These are phyloP conservation scores for Murraya paniculata DNA, from an alignment of 345 rosid genomes.

Conservation along the genomic window DNA sequence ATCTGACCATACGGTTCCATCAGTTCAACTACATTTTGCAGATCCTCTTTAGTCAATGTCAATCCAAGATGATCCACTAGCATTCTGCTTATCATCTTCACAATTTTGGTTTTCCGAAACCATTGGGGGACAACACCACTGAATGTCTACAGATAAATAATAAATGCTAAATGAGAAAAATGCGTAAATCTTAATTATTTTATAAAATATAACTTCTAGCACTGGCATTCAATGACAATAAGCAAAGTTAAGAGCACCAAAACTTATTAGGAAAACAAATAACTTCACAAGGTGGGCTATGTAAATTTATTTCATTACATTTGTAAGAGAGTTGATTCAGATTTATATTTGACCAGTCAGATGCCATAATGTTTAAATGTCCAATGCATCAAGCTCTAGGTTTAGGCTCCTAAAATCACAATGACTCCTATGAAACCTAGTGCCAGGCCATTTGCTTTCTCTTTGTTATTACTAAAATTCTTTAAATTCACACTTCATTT, in stretches of 20 bases:
- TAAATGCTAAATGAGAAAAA: slow-evolving; percentile 7
- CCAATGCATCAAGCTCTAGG: background rate
- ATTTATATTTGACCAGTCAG: background rate
- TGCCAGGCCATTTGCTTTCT: background rate
- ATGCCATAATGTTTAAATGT: background rate
- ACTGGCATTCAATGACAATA: background rate
- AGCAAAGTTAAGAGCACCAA: background rate
- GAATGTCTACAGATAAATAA: slow-evolving; percentile 56
- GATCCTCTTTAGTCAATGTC: slow-evolving; percentile 69
- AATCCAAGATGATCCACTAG: slow-evolving; percentile 94
- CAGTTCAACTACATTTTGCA: slow-evolving; percentile 85
- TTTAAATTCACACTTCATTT: background rate
- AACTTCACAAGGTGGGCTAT: background rate
- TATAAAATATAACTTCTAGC: background rate
- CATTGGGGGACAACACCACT: slow-evolving; percentile 60
- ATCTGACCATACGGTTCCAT: slow-evolving; percentile 99
- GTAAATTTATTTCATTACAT: background rate
- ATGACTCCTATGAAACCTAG: background rate
- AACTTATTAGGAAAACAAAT: background rate
- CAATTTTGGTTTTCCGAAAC: slow-evolving; percentile 59
- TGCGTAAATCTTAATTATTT: background rate
- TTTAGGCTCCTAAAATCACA: background rate
- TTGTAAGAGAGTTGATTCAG: background rate
- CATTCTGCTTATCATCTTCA: slow-evolving; percentile 57
- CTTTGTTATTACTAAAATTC: background rate